Percentiles rank a stretch among this genome's conserved stretches.
phyloP scores from a whole-genome alignment of 306 rosid genomes.

The Gillenia trifoliata region DNA sequence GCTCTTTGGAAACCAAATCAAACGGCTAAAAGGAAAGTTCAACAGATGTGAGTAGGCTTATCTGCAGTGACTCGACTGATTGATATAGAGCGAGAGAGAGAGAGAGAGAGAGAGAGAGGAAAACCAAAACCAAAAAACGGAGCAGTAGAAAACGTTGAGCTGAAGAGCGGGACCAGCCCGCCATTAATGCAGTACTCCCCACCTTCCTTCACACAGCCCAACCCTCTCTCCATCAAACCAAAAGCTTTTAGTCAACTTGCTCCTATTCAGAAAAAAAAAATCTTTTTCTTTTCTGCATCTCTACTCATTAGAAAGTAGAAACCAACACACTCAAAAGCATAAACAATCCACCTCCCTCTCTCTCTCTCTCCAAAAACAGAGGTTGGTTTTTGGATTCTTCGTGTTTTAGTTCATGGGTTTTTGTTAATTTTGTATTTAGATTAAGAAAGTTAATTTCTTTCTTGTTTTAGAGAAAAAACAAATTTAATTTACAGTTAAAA shows the following conservation, averaged over 20 bases:
- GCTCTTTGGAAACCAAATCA: neutral
- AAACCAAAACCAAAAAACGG: neutral
- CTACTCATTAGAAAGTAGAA: neutral
- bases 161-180: slow-evolving; percentile 24
- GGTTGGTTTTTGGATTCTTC: slow-evolving; percentile 16
- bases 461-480: neutral
- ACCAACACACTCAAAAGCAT: neutral
- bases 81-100: neutral
- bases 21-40: slow-evolving; percentile 11
- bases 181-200: slow-evolving; percentile 27
- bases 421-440: neutral
- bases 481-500: neutral
- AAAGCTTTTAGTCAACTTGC: slow-evolving; percentile 21
- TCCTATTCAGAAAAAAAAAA: neutral
- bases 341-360: slow-evolving; percentile 14
- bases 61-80: slow-evolving; percentile 7
- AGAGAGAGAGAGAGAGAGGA: neutral
- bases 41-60: neutral
- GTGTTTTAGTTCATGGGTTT: slow-evolving; percentile 4
- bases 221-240: slow-evolving; percentile 3
- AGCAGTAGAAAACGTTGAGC: slow-evolving; percentile 7
- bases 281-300: neutral
- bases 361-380: neutral
- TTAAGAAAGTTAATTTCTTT: neutral
- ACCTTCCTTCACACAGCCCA: slow-evolving; percentile 19